Evolutionary conservation across 2,329 filamentous ascomycete species (phyloP).

Genomic region (Cladosporium sp.): DNA sequence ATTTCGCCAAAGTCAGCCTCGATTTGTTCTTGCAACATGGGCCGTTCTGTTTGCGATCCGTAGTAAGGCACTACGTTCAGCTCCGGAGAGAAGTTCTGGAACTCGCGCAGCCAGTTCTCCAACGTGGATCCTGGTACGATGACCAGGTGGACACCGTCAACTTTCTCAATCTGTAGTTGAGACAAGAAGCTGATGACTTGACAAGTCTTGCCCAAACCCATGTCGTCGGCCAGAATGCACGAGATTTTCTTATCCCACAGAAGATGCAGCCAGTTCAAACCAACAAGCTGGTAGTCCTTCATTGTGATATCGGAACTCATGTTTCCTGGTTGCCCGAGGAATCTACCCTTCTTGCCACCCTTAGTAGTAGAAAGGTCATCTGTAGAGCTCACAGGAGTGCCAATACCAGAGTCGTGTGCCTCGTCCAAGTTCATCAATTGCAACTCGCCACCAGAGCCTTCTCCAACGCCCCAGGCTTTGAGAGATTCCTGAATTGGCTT

Average conservation of each 20-base stretch:
- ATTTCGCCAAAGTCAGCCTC: conserved; percentile 61
- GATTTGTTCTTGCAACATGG: conserved; percentile 63
- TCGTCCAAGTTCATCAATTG: conserved; percentile 54
- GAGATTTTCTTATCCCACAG: conserved; percentile 76
- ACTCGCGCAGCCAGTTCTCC: conserved; percentile 93
- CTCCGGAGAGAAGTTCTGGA: conserved; percentile 76
- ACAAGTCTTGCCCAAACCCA: conserved; percentile 92
- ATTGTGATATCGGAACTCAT: conserved; percentile 74
- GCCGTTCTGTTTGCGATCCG: conserved; percentile 64
- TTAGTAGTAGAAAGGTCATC: conserved; percentile 25
- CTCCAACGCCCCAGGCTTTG: conserved; percentile 63
- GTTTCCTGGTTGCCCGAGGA: conserved; percentile 64
- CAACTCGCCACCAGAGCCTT: conserved; percentile 57
- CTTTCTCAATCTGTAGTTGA: conserved; percentile 67
- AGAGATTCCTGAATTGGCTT: conserved; percentile 62
- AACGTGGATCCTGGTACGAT: conserved; percentile 90
- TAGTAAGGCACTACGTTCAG: conserved; percentile 71
- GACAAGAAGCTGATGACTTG: conserved; percentile 92
- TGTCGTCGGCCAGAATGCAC: conserved; percentile 93
- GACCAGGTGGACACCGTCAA: conserved; percentile 71
- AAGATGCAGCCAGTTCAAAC: conserved; percentile 88
- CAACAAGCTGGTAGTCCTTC: conserved; percentile 92
- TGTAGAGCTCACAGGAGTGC: conserved; percentile 51
- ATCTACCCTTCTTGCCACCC: conserved; percentile 43
- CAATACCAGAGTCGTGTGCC: conserved; percentile 62